Conservation (phyloP, 805 yeast genomes). For the Wickerhamomyces subpelliculosus region DNA sequence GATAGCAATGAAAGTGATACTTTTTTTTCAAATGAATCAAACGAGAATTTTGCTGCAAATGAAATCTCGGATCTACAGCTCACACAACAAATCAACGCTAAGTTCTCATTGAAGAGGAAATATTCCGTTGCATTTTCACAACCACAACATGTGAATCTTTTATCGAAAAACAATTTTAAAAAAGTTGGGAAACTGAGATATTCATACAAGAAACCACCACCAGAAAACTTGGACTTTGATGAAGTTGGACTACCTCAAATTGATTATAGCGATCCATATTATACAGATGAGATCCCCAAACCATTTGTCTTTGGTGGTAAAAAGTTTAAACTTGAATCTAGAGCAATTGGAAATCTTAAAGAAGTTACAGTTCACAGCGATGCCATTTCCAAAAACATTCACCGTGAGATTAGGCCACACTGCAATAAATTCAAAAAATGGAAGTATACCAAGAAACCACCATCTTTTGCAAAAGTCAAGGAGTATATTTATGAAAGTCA, state of each 20-base stretch:
- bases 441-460: constrained; percentile 45
- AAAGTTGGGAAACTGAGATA: neutral
- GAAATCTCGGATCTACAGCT: constrained; percentile 7
- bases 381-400: constrained; percentile 2
- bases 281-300: constrained; percentile 38
- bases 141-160: no score
- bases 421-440: constrained; percentile 21
- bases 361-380: constrained; percentile 20
- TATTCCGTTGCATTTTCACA: constrained; percentile 5
- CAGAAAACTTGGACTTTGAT: constrained; percentile 33
- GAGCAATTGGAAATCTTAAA: constrained; percentile 26
- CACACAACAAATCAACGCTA: constrained; percentile 5
- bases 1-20: neutral
- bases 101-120: constrained; percentile 4
- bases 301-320: constrained; percentile 67
- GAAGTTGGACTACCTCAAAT: constrained; percentile 40
- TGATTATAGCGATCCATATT: constrained; percentile 59
- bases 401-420: neutral
- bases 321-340: constrained; percentile 42
- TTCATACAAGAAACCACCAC: constrained; percentile 9
- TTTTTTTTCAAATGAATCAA: neutral
- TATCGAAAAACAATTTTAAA: neutral
- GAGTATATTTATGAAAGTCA: constrained; percentile 2
- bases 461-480: constrained; percentile 33
- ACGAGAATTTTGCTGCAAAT: neutral